Conservation (phyloP, 345 rosid species). For the Linum usitatissimum region DNA sequence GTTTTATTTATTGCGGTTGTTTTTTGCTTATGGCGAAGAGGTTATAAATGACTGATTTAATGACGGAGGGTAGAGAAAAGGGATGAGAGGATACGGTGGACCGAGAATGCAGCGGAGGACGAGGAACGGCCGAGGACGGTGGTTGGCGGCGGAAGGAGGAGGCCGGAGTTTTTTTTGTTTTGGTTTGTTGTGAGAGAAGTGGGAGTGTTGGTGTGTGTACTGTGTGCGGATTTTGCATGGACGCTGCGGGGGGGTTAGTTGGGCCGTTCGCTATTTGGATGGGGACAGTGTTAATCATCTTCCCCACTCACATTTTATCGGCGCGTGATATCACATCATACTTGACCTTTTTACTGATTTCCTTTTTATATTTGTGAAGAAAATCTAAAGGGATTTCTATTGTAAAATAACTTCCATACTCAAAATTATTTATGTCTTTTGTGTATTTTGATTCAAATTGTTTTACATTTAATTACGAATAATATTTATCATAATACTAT, state of each 20-base stretch:
- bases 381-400: too few relatives aligned
- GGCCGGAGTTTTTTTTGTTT: slow-evolving; percentile 1
- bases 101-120: background rate
- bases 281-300: background rate
- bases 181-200: background rate
- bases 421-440: background rate
- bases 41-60: background rate
- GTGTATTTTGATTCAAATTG: background rate
- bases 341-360: background rate
- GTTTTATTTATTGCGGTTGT: background rate
- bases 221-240: slow-evolving; percentile 38
- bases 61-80: background rate
- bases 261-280: slow-evolving; percentile 15
- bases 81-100: background rate
- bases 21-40: background rate
- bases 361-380: too few relatives aligned
- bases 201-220: slow-evolving; percentile 1
- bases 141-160: slow-evolving; percentile 3
- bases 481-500: background rate
- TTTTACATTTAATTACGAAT: background rate
- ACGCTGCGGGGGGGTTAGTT: slow-evolving; percentile 14
- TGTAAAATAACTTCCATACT: too few relatives aligned
- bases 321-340: background rate
- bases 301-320: slow-evolving; percentile 12
- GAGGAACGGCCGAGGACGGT: background rate